Percentiles rank a stretch among this genome's conserved stretches.
These are phyloP conservation scores for Porphyrellus cyaneotinctus DNA, from an alignment of 768 basidiomycete genomes.

Conservation along the genomic window DNA sequence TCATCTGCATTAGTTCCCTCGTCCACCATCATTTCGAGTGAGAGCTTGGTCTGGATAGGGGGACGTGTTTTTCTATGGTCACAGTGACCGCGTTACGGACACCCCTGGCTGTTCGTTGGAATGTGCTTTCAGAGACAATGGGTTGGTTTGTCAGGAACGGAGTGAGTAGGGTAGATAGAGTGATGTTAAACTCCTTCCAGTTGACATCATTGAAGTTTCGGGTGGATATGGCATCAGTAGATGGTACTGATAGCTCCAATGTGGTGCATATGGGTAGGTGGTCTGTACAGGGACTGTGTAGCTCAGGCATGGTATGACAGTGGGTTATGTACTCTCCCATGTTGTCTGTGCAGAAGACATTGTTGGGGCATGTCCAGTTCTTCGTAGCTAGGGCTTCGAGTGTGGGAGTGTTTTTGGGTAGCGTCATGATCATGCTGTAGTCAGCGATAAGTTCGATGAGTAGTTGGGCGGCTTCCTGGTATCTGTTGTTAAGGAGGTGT, in stretches of 20 bases:
- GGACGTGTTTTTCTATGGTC: not conserved
- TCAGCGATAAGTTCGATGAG: not conserved
- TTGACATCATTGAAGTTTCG: not conserved
- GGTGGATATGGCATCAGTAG: not conserved
- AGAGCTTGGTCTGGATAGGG: not conserved
- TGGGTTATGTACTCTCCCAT: rapidly evolving
- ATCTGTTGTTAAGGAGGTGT: slow-evolving; percentile 20
- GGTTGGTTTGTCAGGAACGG: not conserved
- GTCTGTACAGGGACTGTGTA: not conserved
- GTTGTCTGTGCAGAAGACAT: slow-evolving; percentile 7
- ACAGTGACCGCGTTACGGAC: not conserved
- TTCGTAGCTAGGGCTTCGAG: slow-evolving; percentile 27
- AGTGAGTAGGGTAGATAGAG: not conserved
- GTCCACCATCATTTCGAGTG: slow-evolving; percentile 1
- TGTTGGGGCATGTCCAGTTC: slow-evolving; percentile 21
- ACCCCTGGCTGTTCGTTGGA: not conserved
- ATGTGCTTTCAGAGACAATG: not conserved
- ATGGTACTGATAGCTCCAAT: rapidly evolving
- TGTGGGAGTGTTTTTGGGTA: slow-evolving; percentile 35
- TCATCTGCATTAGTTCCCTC: not conserved
- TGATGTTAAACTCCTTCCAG: not conserved
- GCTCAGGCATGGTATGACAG: not conserved
- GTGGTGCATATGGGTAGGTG: slow-evolving; percentile 8
- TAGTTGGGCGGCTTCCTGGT: not conserved
- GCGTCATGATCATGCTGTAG: slow-evolving; percentile 32